Base-by-base conservation (phyloP, 1,284 basidiomycete genomes). In the Afroboletus lepidellus region DNA sequence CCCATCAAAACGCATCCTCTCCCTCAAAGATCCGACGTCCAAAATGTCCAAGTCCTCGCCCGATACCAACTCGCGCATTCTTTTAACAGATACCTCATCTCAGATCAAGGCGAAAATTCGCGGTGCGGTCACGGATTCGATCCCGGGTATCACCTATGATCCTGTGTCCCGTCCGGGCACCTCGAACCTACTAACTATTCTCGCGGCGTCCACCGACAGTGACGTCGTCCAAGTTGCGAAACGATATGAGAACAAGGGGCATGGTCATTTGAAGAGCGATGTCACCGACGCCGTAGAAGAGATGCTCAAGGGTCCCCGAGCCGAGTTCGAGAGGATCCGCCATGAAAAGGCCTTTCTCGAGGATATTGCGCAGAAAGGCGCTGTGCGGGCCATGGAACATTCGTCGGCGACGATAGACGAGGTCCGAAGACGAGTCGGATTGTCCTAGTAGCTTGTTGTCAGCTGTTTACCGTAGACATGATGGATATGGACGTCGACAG, bases 41-140 rank as follows among this genome's bases (percentile, higher is more conserved):
- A 98, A 98, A 71, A 98, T 98, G 95, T 97, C 94, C 37, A 98
- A 98, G 70, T 98, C 95, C 0, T 80, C 91, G 0, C 87, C 87
- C 0, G 85, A 92, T 64, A 60, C 81, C 1, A 74, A 81, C n/a
- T 94, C 93, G 1, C 87, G 94, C 24, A 93, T 98, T 59, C 74
- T 93, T 50, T 77, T 98, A 36, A 96, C 92, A 20, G 95, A 98
- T 66, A 72, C 80, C 0, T 69, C 81, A 1, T 63, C 73, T 3
- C 71, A 82, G 61, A 90, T 97, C 33, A 67, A 67, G 36, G 64
- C 75, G 20, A 97, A 97, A 70, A 79, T 98, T 57, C 83, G 84
- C 25, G 75, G 77, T 7, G 92, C 95, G 0, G 87, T 95, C 1
- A 98, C 95, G 0, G 95, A 98, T 67, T 89, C 90, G 0, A 79